Evolutionary conservation across 2,329 filamentous ascomycete genomes (phyloP).

Genomic region (Claviceps sp.): DNA sequence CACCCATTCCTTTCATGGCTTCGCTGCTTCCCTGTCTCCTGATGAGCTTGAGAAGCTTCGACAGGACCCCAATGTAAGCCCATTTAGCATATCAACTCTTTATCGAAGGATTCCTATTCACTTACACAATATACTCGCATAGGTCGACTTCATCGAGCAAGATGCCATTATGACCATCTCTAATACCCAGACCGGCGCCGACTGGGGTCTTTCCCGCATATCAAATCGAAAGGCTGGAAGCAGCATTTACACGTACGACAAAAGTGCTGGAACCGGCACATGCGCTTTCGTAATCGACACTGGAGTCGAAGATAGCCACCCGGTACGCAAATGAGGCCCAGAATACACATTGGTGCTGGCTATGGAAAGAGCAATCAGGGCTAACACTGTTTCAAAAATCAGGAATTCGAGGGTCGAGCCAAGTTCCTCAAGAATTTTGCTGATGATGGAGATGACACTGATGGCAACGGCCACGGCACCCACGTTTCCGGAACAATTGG

Average conservation of each 20-base stretch:
- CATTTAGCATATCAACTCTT: neutral
- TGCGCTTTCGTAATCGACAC: conserved; percentile 34
- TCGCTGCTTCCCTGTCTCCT: conserved; percentile 14
- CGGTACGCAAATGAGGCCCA: conserved; percentile 13
- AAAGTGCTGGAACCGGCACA: conserved; percentile 23
- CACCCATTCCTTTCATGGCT: conserved; percentile 15
- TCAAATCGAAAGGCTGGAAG: conserved; percentile 17
- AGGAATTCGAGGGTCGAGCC: conserved; percentile 30
- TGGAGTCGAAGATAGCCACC: conserved; percentile 23
- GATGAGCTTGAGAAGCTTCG: conserved; percentile 14
- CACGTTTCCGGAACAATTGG: conserved; percentile 33
- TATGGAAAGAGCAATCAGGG: neutral
- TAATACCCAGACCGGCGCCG: conserved; percentile 24
- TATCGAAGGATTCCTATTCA: neutral
- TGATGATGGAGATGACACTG: conserved; percentile 19
- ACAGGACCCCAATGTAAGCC: conserved; percentile 14
- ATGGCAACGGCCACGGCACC: conserved; percentile 34
- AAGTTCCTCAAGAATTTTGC: conserved; percentile 24
- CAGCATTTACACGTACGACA: conserved; percentile 24
- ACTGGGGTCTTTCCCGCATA: conserved; percentile 27
- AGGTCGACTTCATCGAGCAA: conserved; percentile 25
- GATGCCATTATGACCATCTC: conserved; percentile 37
- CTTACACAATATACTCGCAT: neutral
- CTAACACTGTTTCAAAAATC: neutral
- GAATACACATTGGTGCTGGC: too few species aligned